A percentile compares a stretch with the other conserved stretches of the same genome.
phyloP scores from a whole-genome alignment of 805 yeast species.

The Priceomyces carsonii region DNA sequence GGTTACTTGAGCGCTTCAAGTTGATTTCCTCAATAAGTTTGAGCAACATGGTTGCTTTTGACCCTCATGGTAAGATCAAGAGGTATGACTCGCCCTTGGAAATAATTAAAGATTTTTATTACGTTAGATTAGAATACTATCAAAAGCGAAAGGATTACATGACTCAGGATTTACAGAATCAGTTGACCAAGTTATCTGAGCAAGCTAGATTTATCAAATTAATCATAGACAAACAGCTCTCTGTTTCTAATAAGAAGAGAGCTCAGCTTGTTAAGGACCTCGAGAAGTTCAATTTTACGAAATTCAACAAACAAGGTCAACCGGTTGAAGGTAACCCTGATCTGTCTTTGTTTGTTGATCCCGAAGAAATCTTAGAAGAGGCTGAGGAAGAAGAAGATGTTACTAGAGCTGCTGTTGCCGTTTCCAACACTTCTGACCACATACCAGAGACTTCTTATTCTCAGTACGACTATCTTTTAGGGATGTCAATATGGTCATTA shows the following conservation, averaged over 20 bases:
- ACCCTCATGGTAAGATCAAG: conserved; percentile 82
- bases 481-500: conserved; percentile 92
- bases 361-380: conserved; percentile 41
- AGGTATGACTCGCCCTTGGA: conserved; percentile 76
- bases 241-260: conserved; percentile 74
- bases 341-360: conserved; percentile 20
- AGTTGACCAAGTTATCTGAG: conserved; percentile 68
- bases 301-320: conserved; percentile 68
- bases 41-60: conserved; percentile 94
- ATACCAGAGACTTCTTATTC: conserved; percentile 57
- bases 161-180: conserved; percentile 67
- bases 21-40: conserved; percentile 66
- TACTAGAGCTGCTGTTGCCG: conserved; percentile 19
- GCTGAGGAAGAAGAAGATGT: conserved; percentile 45
- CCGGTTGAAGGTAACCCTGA: conserved; percentile 50
- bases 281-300: conserved; percentile 66
- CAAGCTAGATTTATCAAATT: conserved; percentile 91
- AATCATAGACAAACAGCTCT: conserved; percentile 75
- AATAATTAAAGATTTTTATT: conserved; percentile 81
- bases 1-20: conserved; percentile 83
- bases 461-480: conserved; percentile 81
- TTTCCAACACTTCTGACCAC: conserved; percentile 28
- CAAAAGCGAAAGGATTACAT: conserved; percentile 86
- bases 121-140: conserved; percentile 83
- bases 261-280: conserved; percentile 63